A percentile compares a stretch with the other conserved stretches of the same genome.
phyloP scores from a whole-genome alignment of 345 rosid genomes.

The Eucalyptus erythrocorys region DNA sequence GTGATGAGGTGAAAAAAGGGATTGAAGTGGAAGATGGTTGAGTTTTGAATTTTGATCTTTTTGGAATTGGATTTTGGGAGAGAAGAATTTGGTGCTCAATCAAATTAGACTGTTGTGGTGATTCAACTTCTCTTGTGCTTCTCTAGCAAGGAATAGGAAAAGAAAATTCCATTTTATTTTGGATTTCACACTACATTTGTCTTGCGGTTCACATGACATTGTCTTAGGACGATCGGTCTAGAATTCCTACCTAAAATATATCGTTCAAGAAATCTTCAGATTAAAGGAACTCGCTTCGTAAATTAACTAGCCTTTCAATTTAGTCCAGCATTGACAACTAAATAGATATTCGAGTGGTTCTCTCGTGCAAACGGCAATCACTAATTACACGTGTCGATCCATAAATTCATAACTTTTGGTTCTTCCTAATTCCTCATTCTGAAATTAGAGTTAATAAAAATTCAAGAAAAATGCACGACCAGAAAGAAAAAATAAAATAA shows the following conservation, averaged over 20 bases:
- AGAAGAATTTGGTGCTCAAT: not conserved
- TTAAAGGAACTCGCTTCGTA: not conserved
- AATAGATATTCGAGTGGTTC: not conserved
- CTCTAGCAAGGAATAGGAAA: not conserved
- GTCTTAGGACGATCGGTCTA: fast-evolving
- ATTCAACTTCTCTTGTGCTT: not conserved
- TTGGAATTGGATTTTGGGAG: not conserved
- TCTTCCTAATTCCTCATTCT: not conserved
- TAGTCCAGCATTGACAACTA: not conserved
- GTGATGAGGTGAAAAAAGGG: not conserved
- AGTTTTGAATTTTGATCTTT: not conserved
- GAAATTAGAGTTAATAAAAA: not conserved
- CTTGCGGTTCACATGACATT: not conserved
- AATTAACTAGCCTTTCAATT: not conserved
- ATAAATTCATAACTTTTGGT: too few relatives aligned
- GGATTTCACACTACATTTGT: not conserved
- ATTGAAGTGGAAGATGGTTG: not conserved
- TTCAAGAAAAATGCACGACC: not conserved
- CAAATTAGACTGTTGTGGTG: not conserved
- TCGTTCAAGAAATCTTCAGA: not conserved
- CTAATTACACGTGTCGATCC: not conserved
- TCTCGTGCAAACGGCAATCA: not conserved
- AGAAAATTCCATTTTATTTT: not conserved
- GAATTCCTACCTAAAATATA: not conserved
- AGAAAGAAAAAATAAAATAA: too few relatives aligned